Evolutionary conservation across 805 yeast genomes (phyloP).

Genomic region (Metschnikowia noctiluminum): DNA sequence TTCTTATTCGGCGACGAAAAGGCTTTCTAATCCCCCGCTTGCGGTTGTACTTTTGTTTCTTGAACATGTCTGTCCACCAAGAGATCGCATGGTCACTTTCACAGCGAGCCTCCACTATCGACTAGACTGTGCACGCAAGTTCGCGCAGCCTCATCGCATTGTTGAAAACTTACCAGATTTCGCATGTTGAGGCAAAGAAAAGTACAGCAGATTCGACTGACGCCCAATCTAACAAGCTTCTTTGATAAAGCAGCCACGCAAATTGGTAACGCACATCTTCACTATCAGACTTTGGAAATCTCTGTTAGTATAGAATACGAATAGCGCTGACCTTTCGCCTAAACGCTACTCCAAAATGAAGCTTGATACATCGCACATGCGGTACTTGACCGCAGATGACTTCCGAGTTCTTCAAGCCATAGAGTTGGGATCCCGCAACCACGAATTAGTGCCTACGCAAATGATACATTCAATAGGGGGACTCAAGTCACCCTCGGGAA

Average conservation of each 20-base stretch:
- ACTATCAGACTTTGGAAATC: no score
- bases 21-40: constrained; percentile 7
- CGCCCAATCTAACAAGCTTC: no score
- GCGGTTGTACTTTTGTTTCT: constrained; percentile 11
- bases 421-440: constrained; percentile 87
- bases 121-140: background rate
- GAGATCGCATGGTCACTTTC: background rate
- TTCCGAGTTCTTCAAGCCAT: constrained; percentile 85
- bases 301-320: no score
- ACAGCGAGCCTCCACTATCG: background rate
- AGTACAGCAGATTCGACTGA: no score
- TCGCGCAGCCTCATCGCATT: constrained; percentile 1
- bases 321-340: no score
- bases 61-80: constrained; percentile 8
- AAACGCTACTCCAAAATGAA: constrained; percentile 53
- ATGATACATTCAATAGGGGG: constrained; percentile 80
- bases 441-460: constrained; percentile 89
- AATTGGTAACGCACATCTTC: background rate
- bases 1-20: constrained; percentile 8
- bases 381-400: constrained; percentile 88
- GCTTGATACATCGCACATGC: constrained; percentile 88
- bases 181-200: no score
- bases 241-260: background rate
- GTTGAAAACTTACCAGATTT: no score
- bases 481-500: constrained; percentile 68